Base-by-base conservation (phyloP, 768 basidiomycete genomes). In the Sporobolomyces phaffii region DNA sequence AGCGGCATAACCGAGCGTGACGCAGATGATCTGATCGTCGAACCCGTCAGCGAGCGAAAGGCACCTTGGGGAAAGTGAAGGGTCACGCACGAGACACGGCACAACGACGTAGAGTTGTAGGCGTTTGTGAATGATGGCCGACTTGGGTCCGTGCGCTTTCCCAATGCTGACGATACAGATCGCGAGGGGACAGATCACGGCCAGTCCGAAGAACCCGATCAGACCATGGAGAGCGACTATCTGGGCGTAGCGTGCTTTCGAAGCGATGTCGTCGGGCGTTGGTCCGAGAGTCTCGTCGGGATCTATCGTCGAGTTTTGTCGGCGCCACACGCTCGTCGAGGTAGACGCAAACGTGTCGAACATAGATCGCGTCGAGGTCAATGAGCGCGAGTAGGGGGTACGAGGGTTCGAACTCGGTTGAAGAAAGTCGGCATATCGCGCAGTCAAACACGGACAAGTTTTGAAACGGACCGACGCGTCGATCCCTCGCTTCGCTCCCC, bases 361-460 rank as follows among this genome's bases (percentile, higher is more conserved):
- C 43, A 44, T 44, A n/a, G n/a, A n/a, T n/a, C n/a, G n/a, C n/a
- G n/a, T n/a, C n/a, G n/a, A n/a, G n/a, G n/a, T n/a, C n/a, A n/a
- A n/a, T n/a, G n/a, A n/a, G n/a, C n/a, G n/a, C n/a, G n/a, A n/a
- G n/a, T n/a, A n/a, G n/a, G n/a, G n/a, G n/a, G n/a, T n/a, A n/a
- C n/a, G n/a, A n/a, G n/a, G n/a, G n/a, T n/a, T n/a, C n/a, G n/a
- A n/a, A n/a, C n/a, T n/a, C n/a, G n/a, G n/a, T n/a, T n/a, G n/a
- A n/a, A n/a, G n/a, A n/a, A n/a, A n/a, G n/a, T n/a, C n/a, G n/a
- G n/a, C n/a, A n/a, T n/a, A n/a, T n/a, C n/a, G n/a, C n/a, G n/a
- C n/a, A n/a, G n/a, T n/a, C 40, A 44, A 58, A 45, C 41, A 58
- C 40, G 40, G 56, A 31, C 56, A 24, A n/a, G 45, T 58, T 58